phyloP scores from a whole-genome alignment of 2,329 filamentous ascomycete genomes.

The Microdochium trichocladiopsis region DNA sequence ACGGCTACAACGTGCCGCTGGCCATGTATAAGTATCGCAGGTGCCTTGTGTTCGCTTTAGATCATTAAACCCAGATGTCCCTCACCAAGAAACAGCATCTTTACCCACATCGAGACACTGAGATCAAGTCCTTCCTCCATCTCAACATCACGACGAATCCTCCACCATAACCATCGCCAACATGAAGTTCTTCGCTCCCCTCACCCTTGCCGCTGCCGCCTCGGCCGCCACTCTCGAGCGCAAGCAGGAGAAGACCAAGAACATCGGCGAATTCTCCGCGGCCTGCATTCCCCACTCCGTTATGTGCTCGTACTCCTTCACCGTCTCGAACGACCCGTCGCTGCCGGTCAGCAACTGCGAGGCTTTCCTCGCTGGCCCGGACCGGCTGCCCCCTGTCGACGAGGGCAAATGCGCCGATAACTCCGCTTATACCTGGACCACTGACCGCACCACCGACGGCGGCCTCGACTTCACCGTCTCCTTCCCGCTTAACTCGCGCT shows the following conservation, averaged over 20 bases:
- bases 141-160: neutral
- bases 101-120: neutral
- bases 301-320: constrained; percentile 2
- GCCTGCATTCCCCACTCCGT: constrained; percentile 2
- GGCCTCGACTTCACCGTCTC: constrained; percentile 1
- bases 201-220: neutral
- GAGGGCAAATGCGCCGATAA: constrained; percentile 1
- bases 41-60: too few species aligned
- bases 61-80: too few species aligned
- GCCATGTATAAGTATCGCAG: too few species aligned
- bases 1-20: too few species aligned
- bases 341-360: neutral
- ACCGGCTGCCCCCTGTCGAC: constrained; percentile 1
- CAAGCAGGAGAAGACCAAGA: constrained; percentile 4
- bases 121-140: neutral
- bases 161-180: neutral
- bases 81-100: too few species aligned
- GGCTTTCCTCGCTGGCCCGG: neutral
- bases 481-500: constrained; percentile 2
- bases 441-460: neutral
- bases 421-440: neutral
- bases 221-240: neutral
- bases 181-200: neutral
- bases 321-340: neutral
- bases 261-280: constrained; percentile 2